phyloP scores from a whole-genome alignment of 441 rosid species.

The Melastoma candidum region DNA sequence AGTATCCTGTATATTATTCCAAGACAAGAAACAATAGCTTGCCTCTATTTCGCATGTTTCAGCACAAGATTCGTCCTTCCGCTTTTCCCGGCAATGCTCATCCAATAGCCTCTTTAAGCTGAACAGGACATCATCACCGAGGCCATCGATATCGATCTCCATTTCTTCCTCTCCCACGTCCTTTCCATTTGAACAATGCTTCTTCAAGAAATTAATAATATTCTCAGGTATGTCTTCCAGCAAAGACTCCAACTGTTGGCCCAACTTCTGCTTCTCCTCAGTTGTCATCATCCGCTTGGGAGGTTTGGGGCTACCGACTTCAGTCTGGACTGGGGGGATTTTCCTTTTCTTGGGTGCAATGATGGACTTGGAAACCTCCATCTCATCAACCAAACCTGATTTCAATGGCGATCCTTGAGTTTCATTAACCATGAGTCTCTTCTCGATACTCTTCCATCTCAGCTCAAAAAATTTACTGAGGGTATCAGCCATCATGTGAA shows the following conservation, averaged over 20 bases:
- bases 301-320: conserved; percentile 28
- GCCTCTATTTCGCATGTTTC: conserved; percentile 75
- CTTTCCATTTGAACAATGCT: conserved; percentile 48
- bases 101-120: conserved; percentile 42
- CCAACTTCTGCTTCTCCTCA: conserved; percentile 46
- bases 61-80: conserved; percentile 28
- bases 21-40: conserved; percentile 1
- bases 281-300: conserved; percentile 35
- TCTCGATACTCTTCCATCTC: conserved; percentile 6
- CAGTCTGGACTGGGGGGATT: conserved; percentile 27
- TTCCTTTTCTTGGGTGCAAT: conserved; percentile 54
- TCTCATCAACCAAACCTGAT: conserved; percentile 23
- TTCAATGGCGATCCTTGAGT: conserved; percentile 24
- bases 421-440: conserved; percentile 28
- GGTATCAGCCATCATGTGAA: conserved; percentile 53
- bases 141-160: conserved; percentile 63
- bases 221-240: conserved; percentile 44
- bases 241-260: conserved; percentile 45
- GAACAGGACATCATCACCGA: conserved; percentile 50
- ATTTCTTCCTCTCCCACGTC: conserved; percentile 59
- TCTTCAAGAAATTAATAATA: conserved; percentile 54
- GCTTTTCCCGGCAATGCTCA: conserved; percentile 42
- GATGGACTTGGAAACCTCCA: conserved; percentile 25
- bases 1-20: too few relatives aligned
- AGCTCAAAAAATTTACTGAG: conserved; percentile 11